A percentile compares a stretch with the other conserved stretches of the same genome.
These are phyloP conservation scores for Russula virescens DNA, from an alignment of 768 basidiomycete genomes.

Conservation along the genomic window DNA sequence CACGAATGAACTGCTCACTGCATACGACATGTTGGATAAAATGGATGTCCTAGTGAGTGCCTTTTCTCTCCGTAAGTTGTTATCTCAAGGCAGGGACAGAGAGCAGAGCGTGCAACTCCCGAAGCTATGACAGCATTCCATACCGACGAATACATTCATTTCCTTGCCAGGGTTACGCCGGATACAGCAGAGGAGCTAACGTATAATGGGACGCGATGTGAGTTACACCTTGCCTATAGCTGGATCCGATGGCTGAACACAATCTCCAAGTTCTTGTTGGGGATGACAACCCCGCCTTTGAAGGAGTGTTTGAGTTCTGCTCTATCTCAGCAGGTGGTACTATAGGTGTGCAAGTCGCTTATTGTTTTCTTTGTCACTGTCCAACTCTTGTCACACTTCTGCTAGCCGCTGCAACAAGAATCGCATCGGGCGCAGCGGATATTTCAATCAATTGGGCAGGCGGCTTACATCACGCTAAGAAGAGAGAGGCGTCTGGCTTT, in stretches of 20 bases:
- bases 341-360: conserved; percentile 46
- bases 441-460: conserved; percentile 97
- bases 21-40: conserved; percentile 90
- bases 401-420: conserved; percentile 71
- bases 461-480: conserved; percentile 99
- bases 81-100: conserved; percentile 22
- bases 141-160: conserved; percentile 97
- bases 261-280: conserved; percentile 50
- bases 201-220: conserved; percentile 80
- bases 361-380: background rate
- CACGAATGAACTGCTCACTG: conserved; percentile 84
- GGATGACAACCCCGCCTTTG: conserved; percentile 95
- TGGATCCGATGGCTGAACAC: background rate
- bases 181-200: conserved; percentile 87
- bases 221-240: conserved; percentile 29
- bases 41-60: conserved; percentile 83
- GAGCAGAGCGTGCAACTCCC: conserved; percentile 33
- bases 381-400: background rate
- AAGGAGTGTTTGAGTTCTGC: conserved; percentile 95
- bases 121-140: conserved; percentile 85
- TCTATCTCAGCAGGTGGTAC: conserved; percentile 95
- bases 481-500: conserved; percentile 95
- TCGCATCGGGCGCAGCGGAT: conserved; percentile 74
- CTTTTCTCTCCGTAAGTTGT: background rate
- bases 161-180: conserved; percentile 80